phyloP scores from a whole-genome alignment of 306 rosid species.

The Casuarina cunninghamiana region DNA sequence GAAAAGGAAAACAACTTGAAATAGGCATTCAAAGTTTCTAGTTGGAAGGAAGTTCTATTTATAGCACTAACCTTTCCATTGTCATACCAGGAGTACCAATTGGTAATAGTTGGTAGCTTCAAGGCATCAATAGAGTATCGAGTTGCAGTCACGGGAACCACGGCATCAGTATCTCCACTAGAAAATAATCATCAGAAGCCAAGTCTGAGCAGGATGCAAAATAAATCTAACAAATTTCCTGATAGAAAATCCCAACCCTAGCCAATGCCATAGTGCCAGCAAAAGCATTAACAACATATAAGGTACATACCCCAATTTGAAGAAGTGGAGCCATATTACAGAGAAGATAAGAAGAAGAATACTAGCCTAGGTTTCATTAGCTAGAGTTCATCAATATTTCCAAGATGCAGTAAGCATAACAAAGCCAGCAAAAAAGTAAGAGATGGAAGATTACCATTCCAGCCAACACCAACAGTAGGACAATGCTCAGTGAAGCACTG shows the following conservation, averaged over 20 bases:
- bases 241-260: not conserved
- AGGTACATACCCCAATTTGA: no score
- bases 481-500: not conserved
- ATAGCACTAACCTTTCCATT: conserved; percentile 71
- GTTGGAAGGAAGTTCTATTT: conserved; percentile 1
- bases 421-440: not conserved
- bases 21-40: not conserved
- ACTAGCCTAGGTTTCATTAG: not conserved
- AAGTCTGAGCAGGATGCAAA: conserved; percentile 4
- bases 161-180: conserved; percentile 94
- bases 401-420: not conserved
- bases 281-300: not conserved
- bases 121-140: conserved; percentile 84
- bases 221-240: not conserved
- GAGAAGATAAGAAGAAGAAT: no score
- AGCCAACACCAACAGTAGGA: not conserved
- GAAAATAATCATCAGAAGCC: conserved; percentile 24
- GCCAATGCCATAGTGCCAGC: not conserved
- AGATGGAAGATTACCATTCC: not conserved
- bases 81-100: conserved; percentile 90
- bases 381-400: not conserved
- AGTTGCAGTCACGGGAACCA: conserved; percentile 87
- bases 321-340: no score
- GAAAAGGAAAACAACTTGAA: not conserved
- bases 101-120: conserved; percentile 75